A percentile compares a stretch with the other conserved stretches of the same genome.
These are phyloP conservation scores for Populus ilicifolia DNA, from an alignment of 345 rosid species.

Conservation along the genomic window DNA sequence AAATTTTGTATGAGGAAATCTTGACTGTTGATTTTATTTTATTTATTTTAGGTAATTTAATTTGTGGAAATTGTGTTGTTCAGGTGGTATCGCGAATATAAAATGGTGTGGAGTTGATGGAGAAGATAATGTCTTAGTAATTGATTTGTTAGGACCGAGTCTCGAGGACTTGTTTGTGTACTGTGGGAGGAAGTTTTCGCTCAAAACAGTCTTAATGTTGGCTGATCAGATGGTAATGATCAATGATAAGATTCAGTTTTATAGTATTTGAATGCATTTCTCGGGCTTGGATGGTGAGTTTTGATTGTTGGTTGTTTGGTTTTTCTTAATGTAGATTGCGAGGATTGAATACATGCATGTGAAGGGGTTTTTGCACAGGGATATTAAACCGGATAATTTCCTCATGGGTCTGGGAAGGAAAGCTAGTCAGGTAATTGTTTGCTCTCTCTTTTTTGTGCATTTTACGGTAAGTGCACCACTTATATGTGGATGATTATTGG, in stretches of 20 bases:
- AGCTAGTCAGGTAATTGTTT: slow-evolving; percentile 58
- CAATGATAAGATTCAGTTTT: neutral
- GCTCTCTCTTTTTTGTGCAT: neutral
- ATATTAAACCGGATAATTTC: slow-evolving; percentile 75
- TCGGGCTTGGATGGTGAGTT: neutral
- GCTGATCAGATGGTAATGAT: slow-evolving; percentile 86
- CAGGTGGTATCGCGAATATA: slow-evolving; percentile 78
- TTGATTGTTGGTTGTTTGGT: neutral
- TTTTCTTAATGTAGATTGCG: slow-evolving; percentile 38
- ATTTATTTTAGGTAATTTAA: too few species aligned
- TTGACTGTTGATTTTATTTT: neutral
- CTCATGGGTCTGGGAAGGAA: slow-evolving; percentile 77
- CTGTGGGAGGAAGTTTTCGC: slow-evolving; percentile 81
- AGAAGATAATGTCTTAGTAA: slow-evolving; percentile 67
- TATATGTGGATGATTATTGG: neutral
- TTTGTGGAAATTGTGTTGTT: slow-evolving; percentile 1
- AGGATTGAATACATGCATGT: slow-evolving; percentile 73
- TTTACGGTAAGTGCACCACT: too few species aligned
- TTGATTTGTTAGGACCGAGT: slow-evolving; percentile 93
- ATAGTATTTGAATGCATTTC: neutral
- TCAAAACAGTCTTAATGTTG: slow-evolving; percentile 80
- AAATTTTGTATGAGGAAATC: too few species aligned
- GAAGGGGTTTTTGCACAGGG: slow-evolving; percentile 82
- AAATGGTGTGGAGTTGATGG: slow-evolving; percentile 88
- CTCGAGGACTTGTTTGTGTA: slow-evolving; percentile 87